Conservation (phyloP, 2,329 filamentous ascomycete species). For the Fusarium secorum region DNA sequence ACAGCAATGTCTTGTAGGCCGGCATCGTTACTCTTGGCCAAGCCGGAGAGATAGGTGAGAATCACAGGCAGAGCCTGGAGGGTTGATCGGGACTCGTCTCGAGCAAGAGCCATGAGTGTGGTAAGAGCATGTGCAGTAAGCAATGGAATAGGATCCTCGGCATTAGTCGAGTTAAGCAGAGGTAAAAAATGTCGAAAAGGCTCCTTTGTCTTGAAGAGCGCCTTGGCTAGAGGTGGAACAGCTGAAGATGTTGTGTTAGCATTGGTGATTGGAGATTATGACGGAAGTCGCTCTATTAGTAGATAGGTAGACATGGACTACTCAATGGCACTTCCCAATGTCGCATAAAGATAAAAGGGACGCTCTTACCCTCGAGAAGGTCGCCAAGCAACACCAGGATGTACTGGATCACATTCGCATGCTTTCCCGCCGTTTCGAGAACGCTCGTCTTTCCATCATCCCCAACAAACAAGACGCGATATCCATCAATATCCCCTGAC, state of each 20-base stretch:
- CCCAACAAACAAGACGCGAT: slow-evolving; percentile 82
- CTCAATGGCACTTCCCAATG: slow-evolving; percentile 1
- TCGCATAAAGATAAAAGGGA: background rate
- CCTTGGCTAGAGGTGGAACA: slow-evolving; percentile 78
- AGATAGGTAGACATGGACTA: background rate
- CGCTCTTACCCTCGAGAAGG: slow-evolving; percentile 77
- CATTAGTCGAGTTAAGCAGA: slow-evolving; percentile 79
- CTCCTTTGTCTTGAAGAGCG: slow-evolving; percentile 77
- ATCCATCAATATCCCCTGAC: slow-evolving; percentile 80
- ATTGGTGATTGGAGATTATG: background rate
- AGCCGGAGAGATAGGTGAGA: slow-evolving; percentile 83
- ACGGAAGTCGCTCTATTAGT: slow-evolving; percentile 4
- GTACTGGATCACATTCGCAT: slow-evolving; percentile 92
- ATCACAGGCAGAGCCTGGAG: slow-evolving; percentile 81
- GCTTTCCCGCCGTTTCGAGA: slow-evolving; percentile 83
- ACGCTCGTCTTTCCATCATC: slow-evolving; percentile 73
- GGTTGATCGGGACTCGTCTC: slow-evolving; percentile 70
- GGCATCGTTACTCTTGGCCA: slow-evolving; percentile 85
- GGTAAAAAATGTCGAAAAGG: slow-evolving; percentile 86
- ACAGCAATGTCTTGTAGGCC: slow-evolving; percentile 96
- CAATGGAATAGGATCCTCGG: slow-evolving; percentile 83
- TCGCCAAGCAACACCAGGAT: slow-evolving; percentile 89
- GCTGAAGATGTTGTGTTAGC: slow-evolving; percentile 60
- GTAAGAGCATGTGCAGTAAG: slow-evolving; percentile 89
- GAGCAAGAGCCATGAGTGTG: slow-evolving; percentile 74